Conservation (phyloP, 2,329 filamentous ascomycete genomes). For the Colletotrichum echinochloae region DNA sequence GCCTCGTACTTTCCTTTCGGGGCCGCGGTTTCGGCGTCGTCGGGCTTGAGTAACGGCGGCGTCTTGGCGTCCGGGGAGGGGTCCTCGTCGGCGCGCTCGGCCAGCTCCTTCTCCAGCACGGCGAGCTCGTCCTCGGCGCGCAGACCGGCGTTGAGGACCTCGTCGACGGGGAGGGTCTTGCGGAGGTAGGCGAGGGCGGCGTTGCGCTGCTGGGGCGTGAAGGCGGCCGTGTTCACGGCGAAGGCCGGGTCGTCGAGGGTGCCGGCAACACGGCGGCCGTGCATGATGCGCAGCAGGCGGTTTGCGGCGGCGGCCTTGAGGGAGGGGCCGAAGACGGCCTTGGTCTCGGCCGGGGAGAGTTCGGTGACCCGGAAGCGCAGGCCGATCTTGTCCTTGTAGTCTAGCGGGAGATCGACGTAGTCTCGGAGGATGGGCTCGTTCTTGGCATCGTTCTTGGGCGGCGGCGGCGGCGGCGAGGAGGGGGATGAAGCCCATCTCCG, state of each 20-base stretch:
- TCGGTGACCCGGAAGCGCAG: constrained; percentile 64
- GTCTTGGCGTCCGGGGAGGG: constrained; percentile 38
- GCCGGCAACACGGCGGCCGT: constrained; percentile 73
- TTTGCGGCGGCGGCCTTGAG: constrained; percentile 62
- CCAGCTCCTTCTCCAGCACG: constrained; percentile 58
- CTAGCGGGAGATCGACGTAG: constrained; percentile 68
- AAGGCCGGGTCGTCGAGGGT: constrained; percentile 71
- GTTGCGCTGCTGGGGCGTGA: constrained; percentile 54
- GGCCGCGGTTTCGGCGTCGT: constrained; percentile 43
- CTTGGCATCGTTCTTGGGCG: constrained; percentile 41
- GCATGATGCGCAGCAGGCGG: constrained; percentile 66
- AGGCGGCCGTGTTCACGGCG: constrained; percentile 60
- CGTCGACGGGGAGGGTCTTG: constrained; percentile 66
- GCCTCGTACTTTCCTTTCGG: constrained; percentile 46
- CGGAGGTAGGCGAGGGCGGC: constrained; percentile 68
- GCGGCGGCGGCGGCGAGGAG: background rate
- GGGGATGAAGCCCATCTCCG: constrained; percentile 9
- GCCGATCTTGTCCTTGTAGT: constrained; percentile 67
- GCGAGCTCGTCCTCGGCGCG: constrained; percentile 73
- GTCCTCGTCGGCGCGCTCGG: constrained; percentile 40
- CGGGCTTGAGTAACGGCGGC: constrained; percentile 6
- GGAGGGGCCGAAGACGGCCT: constrained; percentile 62
- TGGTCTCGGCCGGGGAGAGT: constrained; percentile 61
- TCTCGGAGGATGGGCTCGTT: constrained; percentile 55
- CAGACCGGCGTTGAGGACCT: constrained; percentile 70